phyloP scores from a whole-genome alignment of 2,329 filamentous ascomycete genomes.

The Trichophyton mentagrophytes region DNA sequence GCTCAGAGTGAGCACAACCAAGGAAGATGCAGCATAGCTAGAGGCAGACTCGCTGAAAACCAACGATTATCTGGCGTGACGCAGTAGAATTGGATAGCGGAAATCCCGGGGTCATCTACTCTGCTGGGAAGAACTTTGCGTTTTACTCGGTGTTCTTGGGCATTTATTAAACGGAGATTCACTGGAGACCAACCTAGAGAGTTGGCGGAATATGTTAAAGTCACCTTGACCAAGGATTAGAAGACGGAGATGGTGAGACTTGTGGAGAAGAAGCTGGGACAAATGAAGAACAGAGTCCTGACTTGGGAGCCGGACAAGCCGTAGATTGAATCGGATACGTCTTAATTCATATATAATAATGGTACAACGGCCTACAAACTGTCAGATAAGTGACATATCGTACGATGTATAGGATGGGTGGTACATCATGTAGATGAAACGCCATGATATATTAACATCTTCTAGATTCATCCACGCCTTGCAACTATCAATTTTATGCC shows the following conservation, averaged over 20 bases:
- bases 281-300: slow-evolving; percentile 1
- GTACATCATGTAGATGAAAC: neutral
- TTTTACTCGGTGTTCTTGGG: slow-evolving; percentile 20
- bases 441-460: neutral
- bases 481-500: slow-evolving; percentile 14
- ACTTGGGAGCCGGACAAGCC: neutral
- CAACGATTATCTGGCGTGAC: slow-evolving; percentile 15
- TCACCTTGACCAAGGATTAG: slow-evolving; percentile 14
- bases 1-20: slow-evolving; percentile 15
- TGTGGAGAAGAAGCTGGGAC: slow-evolving; percentile 14
- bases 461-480: neutral
- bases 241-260: slow-evolving; percentile 13
- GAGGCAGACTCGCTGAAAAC: slow-evolving; percentile 1
- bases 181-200: slow-evolving; percentile 15
- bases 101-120: slow-evolving; percentile 15
- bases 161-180: slow-evolving; percentile 17
- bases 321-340: neutral
- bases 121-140: slow-evolving; percentile 15
- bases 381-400: neutral
- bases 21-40: slow-evolving; percentile 11
- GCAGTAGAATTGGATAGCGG: slow-evolving; percentile 15
- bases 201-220: slow-evolving; percentile 12
- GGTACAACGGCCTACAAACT: no score
- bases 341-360: neutral
- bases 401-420: neutral